Conservation (phyloP, 2,329 filamentous ascomycete species). For the Berkeleyomyces rouxiae region DNA sequence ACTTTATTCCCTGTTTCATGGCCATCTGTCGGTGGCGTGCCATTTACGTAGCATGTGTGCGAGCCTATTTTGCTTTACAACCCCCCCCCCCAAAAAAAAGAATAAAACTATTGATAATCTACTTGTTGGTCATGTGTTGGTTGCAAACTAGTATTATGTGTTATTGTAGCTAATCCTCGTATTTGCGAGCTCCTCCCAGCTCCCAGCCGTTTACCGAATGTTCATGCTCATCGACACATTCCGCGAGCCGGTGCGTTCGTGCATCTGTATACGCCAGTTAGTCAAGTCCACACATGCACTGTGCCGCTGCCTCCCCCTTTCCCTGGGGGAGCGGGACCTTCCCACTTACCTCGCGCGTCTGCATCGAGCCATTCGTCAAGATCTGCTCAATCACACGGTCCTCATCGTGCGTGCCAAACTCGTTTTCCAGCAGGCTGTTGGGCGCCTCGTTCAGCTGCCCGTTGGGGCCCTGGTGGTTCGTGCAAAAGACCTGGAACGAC, state of each 20-base stretch:
- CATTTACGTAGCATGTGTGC: neutral
- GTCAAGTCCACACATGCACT: neutral
- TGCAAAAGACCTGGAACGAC: constrained; percentile 76
- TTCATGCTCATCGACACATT: constrained; percentile 32
- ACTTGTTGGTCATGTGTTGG: neutral
- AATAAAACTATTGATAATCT: neutral
- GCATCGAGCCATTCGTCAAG: constrained; percentile 15
- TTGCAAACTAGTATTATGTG: neutral
- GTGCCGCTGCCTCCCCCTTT: neutral
- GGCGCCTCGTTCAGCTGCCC: constrained; percentile 63
- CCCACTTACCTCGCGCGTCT: constrained; percentile 7
- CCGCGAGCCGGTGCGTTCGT: constrained; percentile 33
- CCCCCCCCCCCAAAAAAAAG: neutral
- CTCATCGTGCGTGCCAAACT: constrained; percentile 68
- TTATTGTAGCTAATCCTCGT: neutral
- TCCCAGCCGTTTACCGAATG: neutral
- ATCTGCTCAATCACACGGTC: constrained; percentile 75
- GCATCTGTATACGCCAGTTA: constrained; percentile 26
- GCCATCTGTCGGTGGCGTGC: too few species aligned
- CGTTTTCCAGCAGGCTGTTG: constrained; percentile 57
- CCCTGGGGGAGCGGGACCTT: too few species aligned
- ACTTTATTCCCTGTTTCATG: neutral
- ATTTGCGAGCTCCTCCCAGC: neutral
- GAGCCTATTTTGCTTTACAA: neutral
- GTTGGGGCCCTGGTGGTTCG: constrained; percentile 79